Base-by-base conservation (phyloP, 164 flowering plant genomes). In the Vitis labrusca region DNA sequence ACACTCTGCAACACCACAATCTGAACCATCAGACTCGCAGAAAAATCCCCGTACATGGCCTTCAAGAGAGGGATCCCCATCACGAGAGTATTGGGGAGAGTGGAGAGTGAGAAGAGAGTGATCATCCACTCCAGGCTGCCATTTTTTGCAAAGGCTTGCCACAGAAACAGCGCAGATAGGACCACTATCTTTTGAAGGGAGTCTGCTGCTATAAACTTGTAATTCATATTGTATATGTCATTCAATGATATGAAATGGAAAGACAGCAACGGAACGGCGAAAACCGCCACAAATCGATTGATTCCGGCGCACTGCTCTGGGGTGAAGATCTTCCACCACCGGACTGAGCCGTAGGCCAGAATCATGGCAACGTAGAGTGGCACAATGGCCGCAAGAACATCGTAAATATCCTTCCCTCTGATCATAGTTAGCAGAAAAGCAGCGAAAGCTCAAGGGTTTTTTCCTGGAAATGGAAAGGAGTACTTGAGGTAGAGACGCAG, bases 221-320 rank as follows among this genome's bases (percentile, higher is more conserved):
- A 93, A 81, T 93, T 86, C 99, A 95, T 95, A 37, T 83, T 74
- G 55, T 95, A 95, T 27, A 89, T 88, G 55, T 95, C 61, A 74
- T 95, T 92, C 50, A 87, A 59, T 54, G 98, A 91, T 69, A 95
- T 95, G 90, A 92, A 91, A 63, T 95, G 96, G 78, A 95, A 95
- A 47, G 97, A 91, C 13, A 95, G 91, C 2, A 95, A 75, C 0
- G 99, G 99, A 7, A 92, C 97, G 9, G 99, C 99, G 54, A 92
- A 94, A 13, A 94, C 94, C 0, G 98, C 97, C 3, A 94, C 99
- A 67, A 92, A 94, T 1, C 98, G 92, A 79, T 92, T 92, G 65
- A 94, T 94, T 52, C 99, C 99, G 55, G 98, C 82, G 82, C 99
- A 94, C 48, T 94, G 99, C 8, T 92, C 98, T 0, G 96, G 94